Conservation (phyloP, 23 red algal genomes). For the Agarophyton chilense region DNA sequence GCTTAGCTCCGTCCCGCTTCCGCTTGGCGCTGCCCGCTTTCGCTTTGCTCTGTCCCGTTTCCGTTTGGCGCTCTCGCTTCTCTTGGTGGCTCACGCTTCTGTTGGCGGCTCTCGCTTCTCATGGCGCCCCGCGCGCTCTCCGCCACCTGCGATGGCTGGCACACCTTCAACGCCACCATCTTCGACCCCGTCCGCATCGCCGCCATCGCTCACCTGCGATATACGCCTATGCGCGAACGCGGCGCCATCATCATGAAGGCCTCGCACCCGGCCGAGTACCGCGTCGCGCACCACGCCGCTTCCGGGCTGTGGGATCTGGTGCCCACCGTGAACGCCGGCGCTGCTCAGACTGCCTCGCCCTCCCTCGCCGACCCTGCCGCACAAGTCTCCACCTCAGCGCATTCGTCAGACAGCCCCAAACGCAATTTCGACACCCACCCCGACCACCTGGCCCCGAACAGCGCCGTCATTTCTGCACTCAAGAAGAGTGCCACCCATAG, state of each 20-base stretch:
- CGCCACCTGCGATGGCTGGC: slow-evolving; percentile 28
- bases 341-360: not conserved
- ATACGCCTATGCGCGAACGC: slow-evolving; percentile 20
- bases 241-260: slow-evolving; percentile 31
- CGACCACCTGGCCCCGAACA: too few relatives aligned
- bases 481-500: slow-evolving; percentile 15
- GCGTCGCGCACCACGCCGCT: slow-evolving; percentile 12
- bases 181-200: slow-evolving; percentile 28
- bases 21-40: too few relatives aligned
- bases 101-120: not conserved
- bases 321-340: not conserved
- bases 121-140: slow-evolving; percentile 15
- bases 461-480: not conserved
- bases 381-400: not conserved
- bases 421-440: not conserved
- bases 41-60: not conserved
- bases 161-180: slow-evolving; percentile 39
- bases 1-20: too few relatives aligned
- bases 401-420: not conserved
- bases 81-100: not conserved
- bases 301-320: slow-evolving; percentile 11
- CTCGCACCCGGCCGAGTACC: not conserved
- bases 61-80: not conserved
- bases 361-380: not conserved
- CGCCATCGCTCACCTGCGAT: slow-evolving; percentile 14